Conservation (phyloP, 2,329 filamentous ascomycete genomes). For the Colletotrichum euphorbiae region DNA sequence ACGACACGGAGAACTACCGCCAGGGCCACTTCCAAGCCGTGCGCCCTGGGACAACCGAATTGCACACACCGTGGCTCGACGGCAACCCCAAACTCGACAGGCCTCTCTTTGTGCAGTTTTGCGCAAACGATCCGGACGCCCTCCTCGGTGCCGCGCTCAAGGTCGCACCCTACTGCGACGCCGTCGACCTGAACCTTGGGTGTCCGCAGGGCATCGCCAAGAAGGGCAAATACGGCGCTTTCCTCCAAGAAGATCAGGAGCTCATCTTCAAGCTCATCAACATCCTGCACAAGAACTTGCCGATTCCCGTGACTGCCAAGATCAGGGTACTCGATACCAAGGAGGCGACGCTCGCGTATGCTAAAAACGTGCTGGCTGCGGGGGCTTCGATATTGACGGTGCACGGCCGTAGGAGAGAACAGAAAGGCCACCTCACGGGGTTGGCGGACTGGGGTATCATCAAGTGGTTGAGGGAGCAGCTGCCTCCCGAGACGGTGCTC, state of each 20-base stretch:
- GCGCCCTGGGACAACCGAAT: slow-evolving; percentile 43
- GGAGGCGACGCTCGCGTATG: slow-evolving; percentile 90
- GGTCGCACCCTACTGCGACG: slow-evolving; percentile 90
- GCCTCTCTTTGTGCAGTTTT: slow-evolving; percentile 96
- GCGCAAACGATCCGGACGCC: slow-evolving; percentile 86
- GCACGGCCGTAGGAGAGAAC: slow-evolving; percentile 87
- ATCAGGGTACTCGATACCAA: slow-evolving; percentile 89
- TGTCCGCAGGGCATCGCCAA: slow-evolving; percentile 96
- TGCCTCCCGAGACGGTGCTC: slow-evolving; percentile 89
- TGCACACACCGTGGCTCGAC: slow-evolving; percentile 72
- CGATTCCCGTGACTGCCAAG: slow-evolving; percentile 92
- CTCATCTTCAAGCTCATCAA: slow-evolving; percentile 86
- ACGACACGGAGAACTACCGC: slow-evolving; percentile 80
- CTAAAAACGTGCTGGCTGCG: slow-evolving; percentile 84
- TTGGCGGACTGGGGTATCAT: slow-evolving; percentile 93
- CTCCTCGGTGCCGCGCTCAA: slow-evolving; percentile 82
- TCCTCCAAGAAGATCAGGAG: slow-evolving; percentile 92
- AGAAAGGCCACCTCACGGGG: slow-evolving; percentile 96
- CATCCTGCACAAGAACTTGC: slow-evolving; percentile 80
- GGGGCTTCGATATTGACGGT: slow-evolving; percentile 95
- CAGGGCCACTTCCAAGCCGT: slow-evolving; percentile 83
- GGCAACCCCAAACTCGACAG: slow-evolving; percentile 87
- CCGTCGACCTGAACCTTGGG: slow-evolving; percentile 93
- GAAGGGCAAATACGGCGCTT: slow-evolving; percentile 92
- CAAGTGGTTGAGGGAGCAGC: slow-evolving; percentile 81